Conservation (phyloP, 192 early-diverging fungal genomes). For the Lobosporangium transversale region DNA sequence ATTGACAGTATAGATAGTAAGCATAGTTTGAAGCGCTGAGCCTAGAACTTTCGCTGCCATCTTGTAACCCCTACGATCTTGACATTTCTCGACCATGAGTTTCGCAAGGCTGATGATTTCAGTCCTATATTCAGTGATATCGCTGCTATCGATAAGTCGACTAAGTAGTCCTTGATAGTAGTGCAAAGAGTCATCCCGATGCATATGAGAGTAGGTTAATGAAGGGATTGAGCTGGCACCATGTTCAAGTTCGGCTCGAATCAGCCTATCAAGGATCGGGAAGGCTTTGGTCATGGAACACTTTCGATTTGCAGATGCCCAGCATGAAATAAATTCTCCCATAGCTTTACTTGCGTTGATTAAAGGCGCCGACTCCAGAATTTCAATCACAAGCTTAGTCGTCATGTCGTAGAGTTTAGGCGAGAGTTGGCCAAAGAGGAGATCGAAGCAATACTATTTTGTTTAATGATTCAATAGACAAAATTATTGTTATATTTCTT, state of each 20-base stretch:
- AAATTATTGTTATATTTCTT: too few relatives aligned
- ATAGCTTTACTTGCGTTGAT: slow-evolving; percentile 78
- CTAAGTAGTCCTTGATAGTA: slow-evolving; percentile 81
- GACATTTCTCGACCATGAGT: slow-evolving; percentile 64
- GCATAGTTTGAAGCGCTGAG: slow-evolving; percentile 55
- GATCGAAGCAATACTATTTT: slow-evolving; percentile 69
- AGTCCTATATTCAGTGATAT: slow-evolving; percentile 59
- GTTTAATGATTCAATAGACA: too few relatives aligned
- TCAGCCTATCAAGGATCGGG: slow-evolving; percentile 63
- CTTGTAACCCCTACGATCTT: slow-evolving; percentile 72
- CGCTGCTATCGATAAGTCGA: slow-evolving; percentile 60
- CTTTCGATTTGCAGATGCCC: slow-evolving; percentile 50
- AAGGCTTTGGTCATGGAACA: slow-evolving; percentile 66
- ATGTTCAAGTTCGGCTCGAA: slow-evolving; percentile 70
- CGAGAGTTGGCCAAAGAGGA: slow-evolving; percentile 75
- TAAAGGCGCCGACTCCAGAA: slow-evolving; percentile 65
- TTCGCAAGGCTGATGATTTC: slow-evolving; percentile 60
- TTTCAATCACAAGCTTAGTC: slow-evolving; percentile 67
- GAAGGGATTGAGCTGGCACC: slow-evolving; percentile 68
- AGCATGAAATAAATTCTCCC: slow-evolving; percentile 51
- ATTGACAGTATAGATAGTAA: slow-evolving; percentile 69
- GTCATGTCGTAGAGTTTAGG: slow-evolving; percentile 70
- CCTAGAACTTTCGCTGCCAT: slow-evolving; percentile 73
- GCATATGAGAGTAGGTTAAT: slow-evolving; percentile 53
- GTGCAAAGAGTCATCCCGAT: slow-evolving; percentile 74